Conservation (phyloP, 2,329 filamentous ascomycete genomes). For the Raffaelea albimanens region DNA sequence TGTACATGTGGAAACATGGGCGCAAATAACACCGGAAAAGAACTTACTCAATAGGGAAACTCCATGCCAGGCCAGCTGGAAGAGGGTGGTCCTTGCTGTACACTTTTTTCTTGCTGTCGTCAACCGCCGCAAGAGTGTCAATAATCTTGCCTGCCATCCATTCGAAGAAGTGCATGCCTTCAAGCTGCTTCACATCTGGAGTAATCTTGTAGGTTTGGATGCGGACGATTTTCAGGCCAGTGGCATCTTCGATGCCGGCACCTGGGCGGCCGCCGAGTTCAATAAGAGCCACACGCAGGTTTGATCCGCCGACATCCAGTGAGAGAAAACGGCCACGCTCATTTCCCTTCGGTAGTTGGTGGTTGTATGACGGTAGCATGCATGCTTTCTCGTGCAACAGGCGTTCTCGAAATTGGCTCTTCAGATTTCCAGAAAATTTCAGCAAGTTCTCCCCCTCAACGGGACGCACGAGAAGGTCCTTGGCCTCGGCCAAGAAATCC, state of each 20-base stretch:
- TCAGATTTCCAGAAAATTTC: slow-evolving; percentile 38
- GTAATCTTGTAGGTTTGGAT: slow-evolving; percentile 49
- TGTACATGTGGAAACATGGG: neutral
- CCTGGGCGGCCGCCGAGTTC: slow-evolving; percentile 39
- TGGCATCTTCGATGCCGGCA: slow-evolving; percentile 25
- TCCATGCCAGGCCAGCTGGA: slow-evolving; percentile 56
- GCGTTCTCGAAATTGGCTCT: slow-evolving; percentile 44
- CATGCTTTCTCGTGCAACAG: slow-evolving; percentile 43
- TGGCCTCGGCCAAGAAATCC: slow-evolving; percentile 50
- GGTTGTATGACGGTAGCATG: slow-evolving; percentile 59
- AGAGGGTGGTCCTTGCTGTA: slow-evolving; percentile 32
- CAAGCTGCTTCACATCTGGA: slow-evolving; percentile 43
- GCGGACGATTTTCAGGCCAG: slow-evolving; percentile 34
- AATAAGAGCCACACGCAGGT: slow-evolving; percentile 54
- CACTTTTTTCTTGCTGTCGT: slow-evolving; percentile 19
- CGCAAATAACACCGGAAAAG: neutral
- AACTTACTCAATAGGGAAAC: slow-evolving; percentile 59
- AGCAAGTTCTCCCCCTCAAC: slow-evolving; percentile 34
- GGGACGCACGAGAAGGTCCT: slow-evolving; percentile 39
- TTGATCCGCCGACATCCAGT: slow-evolving; percentile 61
- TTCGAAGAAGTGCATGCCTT: slow-evolving; percentile 53
- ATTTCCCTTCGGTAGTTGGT: slow-evolving; percentile 50
- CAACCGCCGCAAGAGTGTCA: slow-evolving; percentile 41
- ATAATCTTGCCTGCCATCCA: slow-evolving; percentile 57
- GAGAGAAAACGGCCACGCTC: slow-evolving; percentile 53